phyloP scores from a whole-genome alignment of 345 rosid species.

The Cardiospermum halicacabum region DNA sequence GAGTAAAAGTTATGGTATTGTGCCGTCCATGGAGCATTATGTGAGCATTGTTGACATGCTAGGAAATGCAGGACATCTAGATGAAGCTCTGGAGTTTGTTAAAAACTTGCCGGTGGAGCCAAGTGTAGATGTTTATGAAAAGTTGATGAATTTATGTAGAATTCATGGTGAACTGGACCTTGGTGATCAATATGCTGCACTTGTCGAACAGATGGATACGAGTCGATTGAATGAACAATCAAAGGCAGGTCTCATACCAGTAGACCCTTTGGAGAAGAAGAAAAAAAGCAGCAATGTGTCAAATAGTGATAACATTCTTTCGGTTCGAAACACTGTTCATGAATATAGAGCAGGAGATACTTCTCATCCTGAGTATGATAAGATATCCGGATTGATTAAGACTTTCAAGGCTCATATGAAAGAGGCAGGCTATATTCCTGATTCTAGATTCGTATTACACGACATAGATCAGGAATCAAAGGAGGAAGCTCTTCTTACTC shows the following conservation, averaged over 20 bases:
- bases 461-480: slow-evolving; percentile 83
- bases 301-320: slow-evolving; percentile 35
- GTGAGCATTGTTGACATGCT: slow-evolving; percentile 58
- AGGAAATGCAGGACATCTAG: slow-evolving; percentile 60
- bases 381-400: slow-evolving; percentile 44
- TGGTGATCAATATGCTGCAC: slow-evolving; percentile 72
- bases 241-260: slow-evolving; percentile 59
- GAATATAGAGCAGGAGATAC: slow-evolving; percentile 80
- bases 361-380: slow-evolving; percentile 67
- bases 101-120: slow-evolving; percentile 65
- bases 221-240: slow-evolving; percentile 49
- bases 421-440: slow-evolving; percentile 67
- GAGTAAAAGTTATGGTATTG: slow-evolving; percentile 50
- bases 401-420: slow-evolving; percentile 64
- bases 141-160: slow-evolving; percentile 69
- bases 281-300: slow-evolving; percentile 41
- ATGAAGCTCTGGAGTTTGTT: slow-evolving; percentile 70
- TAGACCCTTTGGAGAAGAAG: slow-evolving; percentile 43
- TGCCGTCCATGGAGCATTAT: slow-evolving; percentile 63
- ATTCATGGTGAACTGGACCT: slow-evolving; percentile 71
- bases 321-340: slow-evolving; percentile 36
- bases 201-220: slow-evolving; percentile 58
- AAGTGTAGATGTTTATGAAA: slow-evolving; percentile 62
- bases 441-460: slow-evolving; percentile 56
- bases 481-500: slow-evolving; percentile 81